Base-by-base conservation (phyloP, 148 eudicot genomes). In the Amaranthus hypochondriacus region DNA sequence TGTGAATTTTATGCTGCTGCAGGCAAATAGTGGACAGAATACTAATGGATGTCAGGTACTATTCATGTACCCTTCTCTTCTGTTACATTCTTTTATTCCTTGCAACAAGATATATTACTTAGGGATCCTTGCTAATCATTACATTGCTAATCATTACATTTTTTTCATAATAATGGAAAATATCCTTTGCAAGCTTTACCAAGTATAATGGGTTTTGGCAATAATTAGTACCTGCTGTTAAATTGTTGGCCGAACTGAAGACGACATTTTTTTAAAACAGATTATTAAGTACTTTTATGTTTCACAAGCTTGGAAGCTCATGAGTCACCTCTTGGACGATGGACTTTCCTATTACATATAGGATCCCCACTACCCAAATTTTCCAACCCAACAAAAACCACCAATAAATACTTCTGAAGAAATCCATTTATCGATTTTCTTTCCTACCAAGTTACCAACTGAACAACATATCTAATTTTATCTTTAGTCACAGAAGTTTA, bases 1-100 rank as follows among this genome's bases (percentile, higher is more conserved):
- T 56, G 1, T 18, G 48, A 0, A 0, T 66, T 77, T 76, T 74
- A 42, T 7, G 56, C 10, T 67, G 50, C 39, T 83, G 84, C 98
- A 93, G 98, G 98, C 98, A 80, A 91, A 93, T 70, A 93, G 92
- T 80, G 98, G 98, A 72, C 88, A 89, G 55, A 77, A 77, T 87
- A 81, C 92, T 56, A 91, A 91, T 80, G 98, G 98, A 54, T 91
- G 91, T 77, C 97, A 93, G 97, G 98, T 93, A 82, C 73, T 65
- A 7, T 53, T 64, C 21, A 6, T 10, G 39, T 62, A 18, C 74
- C 7, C 49, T 74, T 49, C 48, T 70, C 10, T 42, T 46, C 9
- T 68, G 28, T 13, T n/a, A 65, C 11, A 53, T 3, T 52, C 73
- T 3, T 11, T 14, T 7, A 53, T 3, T 52, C 73, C 5, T 11